Conservation (phyloP, 345 rosid genomes). For the Brassica incana region DNA sequence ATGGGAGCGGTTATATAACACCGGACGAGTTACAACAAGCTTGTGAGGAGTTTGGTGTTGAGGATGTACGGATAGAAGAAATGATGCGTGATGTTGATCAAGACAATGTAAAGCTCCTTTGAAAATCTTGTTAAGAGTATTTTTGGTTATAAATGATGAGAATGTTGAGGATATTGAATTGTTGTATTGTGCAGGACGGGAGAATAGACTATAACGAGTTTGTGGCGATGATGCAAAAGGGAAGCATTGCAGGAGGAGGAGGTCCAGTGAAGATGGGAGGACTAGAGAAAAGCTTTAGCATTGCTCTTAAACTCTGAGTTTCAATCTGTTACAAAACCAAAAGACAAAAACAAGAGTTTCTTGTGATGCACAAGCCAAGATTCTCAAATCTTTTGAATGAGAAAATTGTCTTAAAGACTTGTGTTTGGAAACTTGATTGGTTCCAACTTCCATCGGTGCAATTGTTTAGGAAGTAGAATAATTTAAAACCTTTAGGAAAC, state of each 20-base stretch:
- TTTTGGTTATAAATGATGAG: not conserved
- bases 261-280: constrained; percentile 45
- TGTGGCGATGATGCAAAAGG: constrained; percentile 81
- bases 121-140: not conserved
- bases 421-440: constrained; percentile 5
- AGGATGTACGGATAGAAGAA: constrained; percentile 70
- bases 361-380: not conserved
- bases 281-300: constrained; percentile 54
- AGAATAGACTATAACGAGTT: constrained; percentile 79
- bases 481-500: not conserved
- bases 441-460: not conserved
- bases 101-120: constrained; percentile 59
- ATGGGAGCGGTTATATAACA: constrained; percentile 89
- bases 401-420: constrained; percentile 17
- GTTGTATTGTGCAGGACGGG: constrained; percentile 54
- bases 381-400: constrained; percentile 7
- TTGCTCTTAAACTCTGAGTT: constrained; percentile 44
- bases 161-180: not conserved
- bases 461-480: not conserved
- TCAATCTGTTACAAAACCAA: constrained; percentile 21
- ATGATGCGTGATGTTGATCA: constrained; percentile 76
- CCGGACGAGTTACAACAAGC: constrained; percentile 89
- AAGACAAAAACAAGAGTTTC: constrained; percentile 14
- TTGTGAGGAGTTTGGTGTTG: constrained; percentile 80
- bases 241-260: constrained; percentile 43